Conservation (phyloP, 345 rosid species). For the Aegle marmelos region DNA sequence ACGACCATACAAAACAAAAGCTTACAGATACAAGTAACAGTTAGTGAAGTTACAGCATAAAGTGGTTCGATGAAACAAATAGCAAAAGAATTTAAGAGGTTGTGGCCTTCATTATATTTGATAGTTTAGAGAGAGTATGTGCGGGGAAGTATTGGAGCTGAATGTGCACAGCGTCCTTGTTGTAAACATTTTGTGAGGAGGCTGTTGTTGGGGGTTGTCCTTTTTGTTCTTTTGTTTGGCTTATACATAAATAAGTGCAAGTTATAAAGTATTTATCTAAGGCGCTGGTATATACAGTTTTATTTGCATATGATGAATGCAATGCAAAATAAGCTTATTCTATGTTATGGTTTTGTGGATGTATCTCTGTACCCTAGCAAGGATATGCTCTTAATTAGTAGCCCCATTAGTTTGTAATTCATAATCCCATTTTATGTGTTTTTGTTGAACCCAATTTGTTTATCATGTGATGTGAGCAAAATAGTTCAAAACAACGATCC, state of each 20-base stretch:
- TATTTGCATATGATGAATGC: neutral
- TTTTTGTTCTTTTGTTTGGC: conserved; percentile 11
- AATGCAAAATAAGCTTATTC: neutral
- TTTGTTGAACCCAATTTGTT: too few relatives aligned
- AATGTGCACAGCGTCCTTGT: neutral
- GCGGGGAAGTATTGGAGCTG: neutral
- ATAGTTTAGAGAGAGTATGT: neutral
- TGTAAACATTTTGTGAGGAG: conserved; percentile 20
- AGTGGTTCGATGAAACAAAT: neutral
- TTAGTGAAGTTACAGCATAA: neutral
- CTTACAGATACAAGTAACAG: conserved; percentile 6
- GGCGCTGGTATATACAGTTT: neutral
- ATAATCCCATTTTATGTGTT: too few relatives aligned
- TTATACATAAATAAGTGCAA: conserved; percentile 1
- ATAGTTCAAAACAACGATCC: too few relatives aligned
- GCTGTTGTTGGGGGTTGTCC: neutral
- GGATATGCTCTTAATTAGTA: too few relatives aligned
- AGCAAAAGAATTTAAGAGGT: neutral
- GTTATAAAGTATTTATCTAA: too few relatives aligned
- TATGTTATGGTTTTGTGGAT: neutral
- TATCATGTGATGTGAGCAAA: too few relatives aligned
- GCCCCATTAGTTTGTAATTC: too few relatives aligned
- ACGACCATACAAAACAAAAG: neutral
- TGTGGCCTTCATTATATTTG: neutral
- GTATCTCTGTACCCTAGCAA: too few relatives aligned